Base-by-base conservation (phyloP, 1,284 basidiomycete species). In the Tylopilus sp. region DNA sequence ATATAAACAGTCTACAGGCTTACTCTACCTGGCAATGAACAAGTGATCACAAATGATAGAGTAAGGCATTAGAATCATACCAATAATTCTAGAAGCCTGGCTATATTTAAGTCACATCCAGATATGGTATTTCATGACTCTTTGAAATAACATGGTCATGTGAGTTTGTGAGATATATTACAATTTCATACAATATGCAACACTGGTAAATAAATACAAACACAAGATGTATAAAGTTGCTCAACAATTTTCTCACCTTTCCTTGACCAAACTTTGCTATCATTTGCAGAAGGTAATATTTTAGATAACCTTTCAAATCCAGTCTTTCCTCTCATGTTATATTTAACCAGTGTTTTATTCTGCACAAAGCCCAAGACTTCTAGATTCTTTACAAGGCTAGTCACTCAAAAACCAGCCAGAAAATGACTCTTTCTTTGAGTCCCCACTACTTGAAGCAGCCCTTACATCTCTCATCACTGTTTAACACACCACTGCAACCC, bases 361-460 rank as follows among this genome's bases (percentile, higher is more conserved):
- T 30, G 44, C 15, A 18, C 21, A 49, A 29, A 42, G 34, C 18
- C 33, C 9, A 25, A n/a, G 18, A 19, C 3, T 9, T 48, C 7
- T 6, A 16, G 1, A 5, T 2, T 10, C 13, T 15, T 31, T 28
- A 26, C 29, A 0, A 23, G 15, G n/a, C 46, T 35, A 6, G 2
- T 37, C 41, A 6, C 41, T 12, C 48, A 19, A 49, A 21, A 38
- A 15, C 28, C 7, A 15, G 11, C 28, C 35, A 13, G 40, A 30
- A 19, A 25, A 59, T 60, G 58, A 51, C 55, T 41, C 36, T 60
- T 0, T 55, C 57, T 52, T 23, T 64, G 26, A 52, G 49, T 8
- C 37, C 59, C 10, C 46, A 49, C 4, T 46, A 53, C 35, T 10
- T 48, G 16, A 43, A 55, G 5, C 50, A 60, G 6, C 16, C 13